Base-by-base conservation (phyloP, 345 rosid genomes). In the Salix koriyanagi region DNA sequence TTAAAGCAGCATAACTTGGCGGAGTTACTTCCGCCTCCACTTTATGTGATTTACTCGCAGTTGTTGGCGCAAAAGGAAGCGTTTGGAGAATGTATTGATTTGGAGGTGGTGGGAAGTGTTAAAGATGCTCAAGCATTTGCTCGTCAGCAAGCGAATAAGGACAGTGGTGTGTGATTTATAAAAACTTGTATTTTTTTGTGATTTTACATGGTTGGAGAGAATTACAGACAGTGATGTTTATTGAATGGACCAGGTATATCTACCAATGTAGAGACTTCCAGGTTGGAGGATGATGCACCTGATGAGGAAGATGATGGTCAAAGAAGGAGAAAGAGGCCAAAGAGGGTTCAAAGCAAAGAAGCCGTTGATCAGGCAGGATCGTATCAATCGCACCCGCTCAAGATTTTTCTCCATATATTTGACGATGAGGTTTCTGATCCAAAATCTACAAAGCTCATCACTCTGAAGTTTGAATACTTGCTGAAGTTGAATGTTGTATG, bases 21-120 rank as follows among this genome's bases (percentile, higher is more conserved):
- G 46, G 98, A 96, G 89, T 82, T 96, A 80, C 97, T 96, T 84
- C 94, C 99, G 39, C 96, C 90, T 26, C 91, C 99, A 9, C 93
- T 96, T 64, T 91, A 93, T 62, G 90, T 96, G 75, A 81, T 96
- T 26, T 96, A 89, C 75, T 91, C 99, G 0, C 92, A 90, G 87
- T 85, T 96, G 37, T 32, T 85, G 78, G 96, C 96, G 14, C 98
- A 88, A 66, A 93, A 91, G 80, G 98, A 90, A 82, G 98, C 97
- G 48, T 96, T 96, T 72, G 91, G 88, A 71, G 99, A 93, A 77
- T 85, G 74, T 60, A 85, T 92, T 23, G 94, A 91, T 60, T 16
- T 93, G 44, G 98, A 92, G 70, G 87, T 96, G 52, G 83, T 86
- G 5, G 99, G 99, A 79, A 90, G 94, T 69, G 66, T 90, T 68